A percentile compares a stretch with the other conserved stretches of the same genome.
These are phyloP conservation scores for Erodium maritimum DNA, from an alignment of 345 rosid genomes.

Conservation along the genomic window DNA sequence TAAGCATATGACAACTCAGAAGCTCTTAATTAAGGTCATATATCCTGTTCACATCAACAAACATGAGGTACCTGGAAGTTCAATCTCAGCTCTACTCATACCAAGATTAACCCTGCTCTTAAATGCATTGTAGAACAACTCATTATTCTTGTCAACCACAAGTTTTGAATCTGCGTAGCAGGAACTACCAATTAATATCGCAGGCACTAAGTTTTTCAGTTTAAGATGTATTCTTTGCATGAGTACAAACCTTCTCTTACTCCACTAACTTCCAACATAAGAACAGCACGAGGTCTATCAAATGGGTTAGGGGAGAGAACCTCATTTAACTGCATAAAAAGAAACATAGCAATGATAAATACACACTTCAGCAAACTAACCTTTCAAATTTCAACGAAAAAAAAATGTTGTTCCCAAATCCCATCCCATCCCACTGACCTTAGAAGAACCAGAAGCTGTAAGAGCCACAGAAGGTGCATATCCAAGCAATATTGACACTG, in stretches of 20 bases:
- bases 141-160: constrained; percentile 7
- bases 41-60: neutral
- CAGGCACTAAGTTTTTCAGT: constrained; percentile 7
- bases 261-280: constrained; percentile 75
- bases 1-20: constrained; percentile 2
- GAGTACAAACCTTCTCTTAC: constrained; percentile 30
- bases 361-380: neutral
- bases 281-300: constrained; percentile 73
- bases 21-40: neutral
- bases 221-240: neutral
- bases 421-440: constrained; percentile 31
- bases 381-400: neutral
- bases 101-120: constrained; percentile 30
- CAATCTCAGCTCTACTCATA: constrained; percentile 41
- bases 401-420: neutral
- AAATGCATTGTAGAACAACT: constrained; percentile 32
- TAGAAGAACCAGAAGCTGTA: constrained; percentile 60
- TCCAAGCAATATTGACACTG: constrained; percentile 85
- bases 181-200: constrained; percentile 26
- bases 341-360: no score
- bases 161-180: constrained; percentile 9
- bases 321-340: constrained; percentile 50
- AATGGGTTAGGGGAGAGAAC: constrained; percentile 77
- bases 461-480: constrained; percentile 56
- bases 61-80: constrained; percentile 50